A percentile compares a stretch with the other conserved stretches of the same genome.
Conservation (phyloP, 2,329 filamentous ascomycete genomes). For the Fusarium sp. region DNA sequence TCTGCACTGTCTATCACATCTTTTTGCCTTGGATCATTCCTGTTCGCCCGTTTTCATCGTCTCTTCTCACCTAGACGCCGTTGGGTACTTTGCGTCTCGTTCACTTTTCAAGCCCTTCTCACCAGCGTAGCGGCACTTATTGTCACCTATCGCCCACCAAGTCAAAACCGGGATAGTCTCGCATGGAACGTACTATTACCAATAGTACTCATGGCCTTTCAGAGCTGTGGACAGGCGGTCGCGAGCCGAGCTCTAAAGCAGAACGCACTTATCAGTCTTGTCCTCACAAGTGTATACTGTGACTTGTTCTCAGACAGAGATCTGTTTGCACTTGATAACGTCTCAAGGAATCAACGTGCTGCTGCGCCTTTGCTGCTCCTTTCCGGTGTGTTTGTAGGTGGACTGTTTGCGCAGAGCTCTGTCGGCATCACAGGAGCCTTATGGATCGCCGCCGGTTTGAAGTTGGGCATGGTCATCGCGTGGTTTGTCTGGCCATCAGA, state of each 20-base stretch:
- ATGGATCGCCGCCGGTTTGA: slow-evolving; percentile 70
- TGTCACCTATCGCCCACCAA: slow-evolving; percentile 59
- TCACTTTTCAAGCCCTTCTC: slow-evolving; percentile 63
- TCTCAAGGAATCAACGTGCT: slow-evolving; percentile 63
- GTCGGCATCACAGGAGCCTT: slow-evolving; percentile 65
- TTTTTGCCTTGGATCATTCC: slow-evolving; percentile 79
- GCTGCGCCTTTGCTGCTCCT: slow-evolving; percentile 63
- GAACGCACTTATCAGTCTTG: slow-evolving; percentile 79
- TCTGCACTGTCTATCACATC: slow-evolving; percentile 73
- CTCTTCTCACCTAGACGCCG: slow-evolving; percentile 67
- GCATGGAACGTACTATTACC: slow-evolving; percentile 73
- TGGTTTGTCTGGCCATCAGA: slow-evolving; percentile 73
- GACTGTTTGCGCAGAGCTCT: slow-evolving; percentile 59
- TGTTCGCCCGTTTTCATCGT: slow-evolving; percentile 77
- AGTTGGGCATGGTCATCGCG: slow-evolving; percentile 65
- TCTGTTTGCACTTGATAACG: slow-evolving; percentile 59
- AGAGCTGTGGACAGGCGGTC: slow-evolving; percentile 83
- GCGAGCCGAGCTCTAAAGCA: slow-evolving; percentile 76
- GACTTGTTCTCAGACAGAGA: slow-evolving; percentile 77
- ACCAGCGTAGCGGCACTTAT: slow-evolving; percentile 66
- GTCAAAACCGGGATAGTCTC: slow-evolving; percentile 56
- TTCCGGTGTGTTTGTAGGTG: slow-evolving; percentile 62
- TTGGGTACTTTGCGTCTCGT: slow-evolving; percentile 73
- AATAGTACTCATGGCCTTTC: slow-evolving; percentile 78
- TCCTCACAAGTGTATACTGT: slow-evolving; percentile 84